phyloP scores from a whole-genome alignment of 192 early-diverging fungal species.

The Glomus cerebriforme region DNA sequence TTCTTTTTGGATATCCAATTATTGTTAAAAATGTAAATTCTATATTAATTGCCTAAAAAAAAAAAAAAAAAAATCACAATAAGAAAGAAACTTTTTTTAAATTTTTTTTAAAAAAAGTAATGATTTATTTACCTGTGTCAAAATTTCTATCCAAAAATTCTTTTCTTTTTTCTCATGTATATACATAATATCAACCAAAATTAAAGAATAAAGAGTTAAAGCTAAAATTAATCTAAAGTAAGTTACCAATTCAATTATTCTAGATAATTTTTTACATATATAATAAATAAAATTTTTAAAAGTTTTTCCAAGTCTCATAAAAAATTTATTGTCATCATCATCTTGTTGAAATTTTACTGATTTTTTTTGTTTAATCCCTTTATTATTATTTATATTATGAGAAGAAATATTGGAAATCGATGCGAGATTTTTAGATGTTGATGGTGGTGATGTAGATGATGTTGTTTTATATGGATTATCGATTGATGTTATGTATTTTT shows the following conservation, averaged over 20 bases:
- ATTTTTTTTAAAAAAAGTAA: too few species aligned
- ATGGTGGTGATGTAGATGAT: not conserved
- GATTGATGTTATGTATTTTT: not conserved
- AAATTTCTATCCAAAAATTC: not conserved
- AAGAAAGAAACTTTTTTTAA: too few species aligned
- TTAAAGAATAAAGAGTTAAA: not conserved
- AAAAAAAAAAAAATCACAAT: too few species aligned
- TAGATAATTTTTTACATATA: not conserved
- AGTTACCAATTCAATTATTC: not conserved
- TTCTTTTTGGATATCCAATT: slow-evolving; percentile 4
- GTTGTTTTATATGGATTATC: too few species aligned
- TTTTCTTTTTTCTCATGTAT: not conserved
- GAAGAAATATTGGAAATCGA: not conserved
- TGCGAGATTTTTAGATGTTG: not conserved
- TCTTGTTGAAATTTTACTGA: not conserved
- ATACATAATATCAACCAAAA: not conserved
- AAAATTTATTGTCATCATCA: not conserved
- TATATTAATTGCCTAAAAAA: not conserved
- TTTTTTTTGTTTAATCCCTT: not conserved
- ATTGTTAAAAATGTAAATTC: slow-evolving; percentile 2
- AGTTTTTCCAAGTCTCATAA: not conserved
- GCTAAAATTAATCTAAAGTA: not conserved
- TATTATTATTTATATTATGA: not conserved
- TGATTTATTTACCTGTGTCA: not conserved
- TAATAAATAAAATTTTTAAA: not conserved